Evolutionary conservation across 805 yeast genomes (phyloP), one percentile per base, ranked within the genome.

Genomic region (Tetrapisispora pingtungensis): DNA sequence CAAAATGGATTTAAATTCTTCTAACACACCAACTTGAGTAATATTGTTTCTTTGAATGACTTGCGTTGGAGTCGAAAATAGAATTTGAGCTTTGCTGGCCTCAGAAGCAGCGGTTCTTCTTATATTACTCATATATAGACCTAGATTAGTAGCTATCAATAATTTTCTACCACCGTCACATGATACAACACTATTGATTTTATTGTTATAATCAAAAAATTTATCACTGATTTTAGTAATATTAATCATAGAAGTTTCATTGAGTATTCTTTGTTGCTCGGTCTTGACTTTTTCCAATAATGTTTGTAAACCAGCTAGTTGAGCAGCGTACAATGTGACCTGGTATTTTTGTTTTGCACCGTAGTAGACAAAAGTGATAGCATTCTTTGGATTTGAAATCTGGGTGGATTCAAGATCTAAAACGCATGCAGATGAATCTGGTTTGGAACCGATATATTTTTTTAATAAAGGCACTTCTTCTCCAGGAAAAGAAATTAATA

Each of bases 131-230:
- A 87, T 77, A 71, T 83, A 93, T 3, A 93, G 80, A 5, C 98
- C 97, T 0, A 82, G 74, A 58, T 87, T 95, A 0, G 97, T 88
- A 36, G 97, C 97, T 57, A 85, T 89, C 31, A 93, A 62, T 51
- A 89, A 67, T 59, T 89, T 85, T 51, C 95, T 76, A 18, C 97
- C 97, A 43, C 96, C 96, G 58, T 93, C 95, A 62, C 85, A 83
- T 30, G 96, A 95, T 33, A 84, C 88, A 26, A 88, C 90, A 69
- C 97, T 88, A 58, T 86, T 88, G 54, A 90, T 84, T 48, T 83
- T 77, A 58, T 89, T 79, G 18, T 72, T 70, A 40, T 80, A 77
- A 51, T 79, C 87, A 63, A 89, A 89, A 56, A 78, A 78, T 48
- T 83, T 72, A 20, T 86, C 80, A 50, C 83, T 84, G 44, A 86